Evolutionary conservation across 2,329 filamentous ascomycete species (phyloP).

Genomic region (Xylariaceae sp.): DNA sequence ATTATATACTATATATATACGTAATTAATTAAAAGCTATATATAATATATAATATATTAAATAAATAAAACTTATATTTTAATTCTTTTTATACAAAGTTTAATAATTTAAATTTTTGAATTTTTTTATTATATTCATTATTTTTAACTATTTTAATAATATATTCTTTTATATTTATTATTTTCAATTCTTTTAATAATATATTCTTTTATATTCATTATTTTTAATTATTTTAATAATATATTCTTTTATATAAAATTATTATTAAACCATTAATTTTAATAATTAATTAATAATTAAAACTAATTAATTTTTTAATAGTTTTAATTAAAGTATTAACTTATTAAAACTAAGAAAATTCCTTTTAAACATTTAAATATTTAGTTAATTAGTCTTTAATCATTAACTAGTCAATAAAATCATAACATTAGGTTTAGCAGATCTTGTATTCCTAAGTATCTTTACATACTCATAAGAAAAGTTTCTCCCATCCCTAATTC

Average conservation of each 20-base stretch:
- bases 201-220: background rate
- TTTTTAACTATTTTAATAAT: background rate
- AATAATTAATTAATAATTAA: background rate
- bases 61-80: background rate
- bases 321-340: background rate
- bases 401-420: background rate
- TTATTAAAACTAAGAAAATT: background rate
- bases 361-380: background rate
- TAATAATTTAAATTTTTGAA: background rate
- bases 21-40: background rate
- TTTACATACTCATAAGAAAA: background rate
- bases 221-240: background rate
- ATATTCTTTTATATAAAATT: background rate
- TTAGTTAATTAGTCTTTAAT: constrained; percentile 1
- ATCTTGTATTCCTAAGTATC: background rate
- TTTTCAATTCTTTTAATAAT: background rate
- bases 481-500: background rate
- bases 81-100: constrained; percentile 1
- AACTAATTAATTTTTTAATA: background rate
- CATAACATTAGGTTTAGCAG: background rate
- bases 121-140: background rate
- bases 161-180: background rate
- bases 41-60: background rate
- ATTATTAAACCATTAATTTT: background rate
- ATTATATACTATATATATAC: background rate